A percentile compares a stretch with the other conserved stretches of the same genome.
Evolutionary conservation across 2,329 filamentous ascomycete genomes (phyloP).

Genomic region (Bipolaris bicolor): DNA sequence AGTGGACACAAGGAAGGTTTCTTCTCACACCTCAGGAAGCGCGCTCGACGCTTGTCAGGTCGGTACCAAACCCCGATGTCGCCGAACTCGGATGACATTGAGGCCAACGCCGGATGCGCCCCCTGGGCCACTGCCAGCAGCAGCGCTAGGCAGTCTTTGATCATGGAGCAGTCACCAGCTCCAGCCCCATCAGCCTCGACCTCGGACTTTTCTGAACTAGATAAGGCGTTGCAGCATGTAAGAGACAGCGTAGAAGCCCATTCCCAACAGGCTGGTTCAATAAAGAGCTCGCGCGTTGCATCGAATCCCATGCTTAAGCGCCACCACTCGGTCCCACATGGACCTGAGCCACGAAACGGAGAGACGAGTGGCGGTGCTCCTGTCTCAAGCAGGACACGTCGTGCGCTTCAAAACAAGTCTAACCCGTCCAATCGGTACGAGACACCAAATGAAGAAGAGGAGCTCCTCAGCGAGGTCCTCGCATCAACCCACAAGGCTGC

Average conservation of each 20-base stretch:
- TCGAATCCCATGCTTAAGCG: constrained; percentile 57
- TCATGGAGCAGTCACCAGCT: constrained; percentile 63
- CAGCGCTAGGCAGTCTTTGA: constrained; percentile 83
- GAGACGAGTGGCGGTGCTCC: constrained; percentile 63
- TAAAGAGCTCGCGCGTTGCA: constrained; percentile 47
- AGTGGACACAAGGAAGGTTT: constrained; percentile 91
- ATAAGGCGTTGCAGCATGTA: constrained; percentile 66
- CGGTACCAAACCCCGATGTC: constrained; percentile 83
- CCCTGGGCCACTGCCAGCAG: constrained; percentile 80
- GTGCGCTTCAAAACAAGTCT: constrained; percentile 71
- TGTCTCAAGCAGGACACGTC: constrained; percentile 78
- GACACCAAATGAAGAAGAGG: constrained; percentile 94
- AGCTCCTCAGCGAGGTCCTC: constrained; percentile 88
- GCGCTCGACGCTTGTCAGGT: constrained; percentile 88
- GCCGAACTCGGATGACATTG: constrained; percentile 81
- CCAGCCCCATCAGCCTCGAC: constrained; percentile 55
- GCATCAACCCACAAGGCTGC: constrained; percentile 77
- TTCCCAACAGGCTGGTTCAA: constrained; percentile 36
- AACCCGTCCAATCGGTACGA: constrained; percentile 87
- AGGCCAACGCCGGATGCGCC: constrained; percentile 89
- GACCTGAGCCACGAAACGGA: constrained; percentile 60
- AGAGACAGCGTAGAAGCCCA: constrained; percentile 62
- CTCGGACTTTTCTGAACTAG: constrained; percentile 63
- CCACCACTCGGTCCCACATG: constrained; percentile 55
- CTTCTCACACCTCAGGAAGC: constrained; percentile 95